Percentiles rank a stretch among this genome's conserved stretches.
Conservation (phyloP, 1,284 basidiomycete species). For the Cryptococcus sp. region DNA sequence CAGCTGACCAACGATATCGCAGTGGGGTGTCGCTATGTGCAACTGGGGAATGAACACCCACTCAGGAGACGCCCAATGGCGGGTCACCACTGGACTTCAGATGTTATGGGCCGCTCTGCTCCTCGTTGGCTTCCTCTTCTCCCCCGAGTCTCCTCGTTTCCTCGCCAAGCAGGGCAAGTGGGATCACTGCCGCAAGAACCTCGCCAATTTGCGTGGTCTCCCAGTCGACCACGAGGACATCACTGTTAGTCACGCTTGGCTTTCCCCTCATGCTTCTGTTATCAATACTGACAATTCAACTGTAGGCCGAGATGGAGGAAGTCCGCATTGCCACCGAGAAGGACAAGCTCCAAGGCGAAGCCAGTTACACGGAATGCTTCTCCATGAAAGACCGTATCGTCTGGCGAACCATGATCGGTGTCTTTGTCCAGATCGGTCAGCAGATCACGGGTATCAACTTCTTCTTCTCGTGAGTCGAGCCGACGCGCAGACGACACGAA, state of each 20-base stretch:
- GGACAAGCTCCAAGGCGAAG: constrained; percentile 45
- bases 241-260: constrained; percentile 26
- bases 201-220: constrained; percentile 53
- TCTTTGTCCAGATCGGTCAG: constrained; percentile 52
- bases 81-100: constrained; percentile 36
- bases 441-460: constrained; percentile 54
- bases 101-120: constrained; percentile 46
- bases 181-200: constrained; percentile 50
- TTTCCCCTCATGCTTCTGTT: background rate
- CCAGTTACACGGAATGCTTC: constrained; percentile 52
- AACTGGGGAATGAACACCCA: constrained; percentile 53
- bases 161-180: constrained; percentile 51
- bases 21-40: constrained; percentile 52
- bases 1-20: background rate
- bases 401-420: constrained; percentile 52
- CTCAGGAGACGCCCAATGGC: constrained; percentile 37
- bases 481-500: background rate
- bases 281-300: background rate
- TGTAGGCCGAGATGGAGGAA: constrained; percentile 48
- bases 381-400: constrained; percentile 52
- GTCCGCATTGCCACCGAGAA: constrained; percentile 46
- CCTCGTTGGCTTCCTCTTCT: constrained; percentile 52
- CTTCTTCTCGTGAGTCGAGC: constrained; percentile 28
- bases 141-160: constrained; percentile 55
- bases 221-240: constrained; percentile 45